phyloP scores from a whole-genome alignment of 73 alveolate species.

The Paramecium octaurelia region DNA sequence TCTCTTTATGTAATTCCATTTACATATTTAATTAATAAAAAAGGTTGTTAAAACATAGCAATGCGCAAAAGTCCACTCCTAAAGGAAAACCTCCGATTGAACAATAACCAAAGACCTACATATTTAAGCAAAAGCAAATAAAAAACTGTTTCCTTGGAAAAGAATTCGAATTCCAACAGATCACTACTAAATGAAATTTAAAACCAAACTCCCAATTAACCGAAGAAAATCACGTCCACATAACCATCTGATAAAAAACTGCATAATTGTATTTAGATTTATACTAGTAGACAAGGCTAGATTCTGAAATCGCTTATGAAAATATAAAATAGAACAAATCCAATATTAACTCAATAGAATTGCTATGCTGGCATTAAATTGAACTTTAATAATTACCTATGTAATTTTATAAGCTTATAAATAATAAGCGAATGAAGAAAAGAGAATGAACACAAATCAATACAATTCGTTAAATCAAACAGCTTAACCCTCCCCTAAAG shows the following conservation, averaged over 20 bases:
- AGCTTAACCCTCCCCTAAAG: constrained; percentile 23
- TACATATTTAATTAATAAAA: constrained; percentile 28
- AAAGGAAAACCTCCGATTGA: background rate
- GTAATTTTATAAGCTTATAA: background rate
- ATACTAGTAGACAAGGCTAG: background rate
- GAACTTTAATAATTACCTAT: background rate
- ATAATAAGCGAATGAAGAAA: background rate
- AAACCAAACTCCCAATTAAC: constrained; percentile 23
- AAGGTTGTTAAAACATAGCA: constrained; percentile 30
- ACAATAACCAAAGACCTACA: background rate
- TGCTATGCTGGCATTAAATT: background rate
- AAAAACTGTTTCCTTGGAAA: constrained; percentile 21
- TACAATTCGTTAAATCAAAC: constrained; percentile 3
- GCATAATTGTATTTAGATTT: background rate
- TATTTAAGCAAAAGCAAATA: background rate
- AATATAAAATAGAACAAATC: constrained; percentile 28
- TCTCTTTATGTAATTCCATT: background rate
- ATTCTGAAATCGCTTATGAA: constrained; percentile 34
- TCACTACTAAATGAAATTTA: background rate
- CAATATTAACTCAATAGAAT: background rate
- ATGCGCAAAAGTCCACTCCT: constrained; percentile 25
- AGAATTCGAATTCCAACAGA: constrained; percentile 6
- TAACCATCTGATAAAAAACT: constrained; percentile 11
- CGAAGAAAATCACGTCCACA: background rate
- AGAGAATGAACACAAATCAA: background rate